Evolutionary conservation across 2,329 filamentous ascomycete genomes (phyloP), one percentile per base, ranked within the genome.

Genomic region (Gaeumannomyces tritici): DNA sequence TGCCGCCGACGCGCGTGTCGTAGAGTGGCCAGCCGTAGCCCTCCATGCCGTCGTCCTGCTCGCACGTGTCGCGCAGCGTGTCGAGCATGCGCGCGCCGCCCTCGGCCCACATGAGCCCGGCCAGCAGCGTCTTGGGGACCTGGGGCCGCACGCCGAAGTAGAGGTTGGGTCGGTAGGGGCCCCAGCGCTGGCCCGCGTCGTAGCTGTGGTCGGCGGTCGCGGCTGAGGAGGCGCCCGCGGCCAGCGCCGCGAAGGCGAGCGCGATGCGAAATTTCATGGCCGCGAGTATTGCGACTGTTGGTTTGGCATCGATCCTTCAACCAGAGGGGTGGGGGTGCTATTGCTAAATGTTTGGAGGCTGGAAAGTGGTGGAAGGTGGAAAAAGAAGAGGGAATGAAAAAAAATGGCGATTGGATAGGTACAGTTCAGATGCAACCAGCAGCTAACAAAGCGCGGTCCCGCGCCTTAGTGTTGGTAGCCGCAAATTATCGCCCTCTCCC

Each of bases 101-200:
- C 67, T 88, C 87, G 4, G 86, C 85, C 93, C 93, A 97, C 77
- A 96, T 84, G 71, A 97, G 78, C 0, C 89, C 91, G 4, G 89
- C 87, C 73, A 87, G 84, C 65, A 97, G 74, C 66, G 90, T 92
- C 70, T 91, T 86, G 0, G 92, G 89, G 62, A 95, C 81, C 64
- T 91, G 83, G 58, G 93, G 91, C 24, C 91, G 84, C 47, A 97
- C 85, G 2, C 93, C 93, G 78, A 97, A 97, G 76, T 97, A 98
- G 60, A 97, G 76, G 71, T 96, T 96, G 0, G 93, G 89, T 67
- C 91, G 86, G 76, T 96, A 97, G 2, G 93, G 90, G 0, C 93
- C 93, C 93, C 93, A 97, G 64, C 60, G 65, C 70, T 73, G 63
- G 24, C 56, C 56, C 21, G 12, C 5, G 56, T 57, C 56, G 56